phyloP scores from a whole-genome alignment of 2,329 filamentous ascomycete species.

The Penicillium sp. region DNA sequence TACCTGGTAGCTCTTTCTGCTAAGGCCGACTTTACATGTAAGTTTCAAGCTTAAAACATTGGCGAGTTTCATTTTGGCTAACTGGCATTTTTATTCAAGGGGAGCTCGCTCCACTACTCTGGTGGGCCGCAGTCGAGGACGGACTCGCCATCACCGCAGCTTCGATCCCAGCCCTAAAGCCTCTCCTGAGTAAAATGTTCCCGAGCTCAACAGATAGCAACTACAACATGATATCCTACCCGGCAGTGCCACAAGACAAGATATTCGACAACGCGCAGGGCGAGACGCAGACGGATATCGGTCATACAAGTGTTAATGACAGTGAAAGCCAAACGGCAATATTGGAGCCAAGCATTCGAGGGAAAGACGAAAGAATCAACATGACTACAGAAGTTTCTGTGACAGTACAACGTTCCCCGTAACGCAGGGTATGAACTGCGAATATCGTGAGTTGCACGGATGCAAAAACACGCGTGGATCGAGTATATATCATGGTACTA shows the following conservation, averaged over 20 bases:
- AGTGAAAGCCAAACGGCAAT: conserved; percentile 12
- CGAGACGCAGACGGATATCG: conserved; percentile 10
- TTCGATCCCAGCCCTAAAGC: conserved; percentile 30
- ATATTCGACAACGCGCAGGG: conserved; percentile 16
- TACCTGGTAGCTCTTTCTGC: conserved; percentile 19
- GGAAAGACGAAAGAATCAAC: conserved; percentile 12
- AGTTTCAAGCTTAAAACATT: not conserved
- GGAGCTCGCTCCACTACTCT: conserved; percentile 20
- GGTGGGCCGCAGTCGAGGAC: conserved; percentile 31
- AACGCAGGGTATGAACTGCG: not conserved
- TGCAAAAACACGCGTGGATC: not conserved
- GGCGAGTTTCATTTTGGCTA: not conserved
- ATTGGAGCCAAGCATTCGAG: not conserved
- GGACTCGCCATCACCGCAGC: conserved; percentile 30
- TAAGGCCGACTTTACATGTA: conserved; percentile 25
- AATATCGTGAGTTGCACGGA: not conserved
- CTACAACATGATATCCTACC: conserved; percentile 18
- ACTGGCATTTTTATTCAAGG: conserved; percentile 2
- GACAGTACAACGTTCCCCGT: conserved; percentile 6
- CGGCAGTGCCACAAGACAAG: not conserved
- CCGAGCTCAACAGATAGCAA: conserved; percentile 8
- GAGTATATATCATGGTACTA: not conserved
- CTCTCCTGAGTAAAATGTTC: conserved; percentile 21
- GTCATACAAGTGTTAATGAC: conserved; percentile 5
- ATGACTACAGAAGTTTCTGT: conserved; percentile 15